Conservation (phyloP, 495 filamentous ascomycete genomes). For the Talaromyces liani region DNA sequence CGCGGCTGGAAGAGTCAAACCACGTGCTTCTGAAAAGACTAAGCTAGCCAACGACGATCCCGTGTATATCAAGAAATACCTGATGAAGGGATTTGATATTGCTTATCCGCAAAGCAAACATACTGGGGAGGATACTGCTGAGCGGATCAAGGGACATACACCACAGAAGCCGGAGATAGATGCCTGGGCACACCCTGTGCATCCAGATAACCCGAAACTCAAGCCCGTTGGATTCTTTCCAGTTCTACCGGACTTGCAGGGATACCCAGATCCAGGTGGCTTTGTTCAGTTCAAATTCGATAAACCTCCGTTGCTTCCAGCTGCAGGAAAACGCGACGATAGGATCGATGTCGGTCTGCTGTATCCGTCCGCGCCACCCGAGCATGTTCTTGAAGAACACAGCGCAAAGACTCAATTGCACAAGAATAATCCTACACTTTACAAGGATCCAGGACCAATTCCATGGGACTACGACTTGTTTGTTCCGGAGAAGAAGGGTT, state of each 20-base stretch:
- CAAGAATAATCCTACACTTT: slow-evolving; percentile 51
- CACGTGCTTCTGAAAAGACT: slow-evolving; percentile 34
- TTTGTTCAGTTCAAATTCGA: slow-evolving; percentile 87
- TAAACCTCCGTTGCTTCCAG: slow-evolving; percentile 63
- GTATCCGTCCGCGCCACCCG: slow-evolving; percentile 51
- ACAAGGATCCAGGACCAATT: slow-evolving; percentile 51
- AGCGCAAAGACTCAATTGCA: slow-evolving; percentile 50
- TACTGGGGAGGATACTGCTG: slow-evolving; percentile 41
- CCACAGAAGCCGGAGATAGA: slow-evolving; percentile 50
- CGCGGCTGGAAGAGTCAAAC: slow-evolving; percentile 31
- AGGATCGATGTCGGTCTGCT: slow-evolving; percentile 77
- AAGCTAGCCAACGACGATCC: slow-evolving; percentile 63
- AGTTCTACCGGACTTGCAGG: slow-evolving; percentile 78
- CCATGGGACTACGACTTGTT: slow-evolving; percentile 78
- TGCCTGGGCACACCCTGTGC: slow-evolving; percentile 67
- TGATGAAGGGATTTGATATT: slow-evolving; percentile 79
- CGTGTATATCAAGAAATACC: slow-evolving; percentile 68
- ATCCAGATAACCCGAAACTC: slow-evolving; percentile 74
- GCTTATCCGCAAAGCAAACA: slow-evolving; percentile 64
- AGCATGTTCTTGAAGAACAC: slow-evolving; percentile 36
- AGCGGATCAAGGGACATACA: slow-evolving; percentile 46
- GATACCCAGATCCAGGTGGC: slow-evolving; percentile 76
- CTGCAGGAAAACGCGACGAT: slow-evolving; percentile 57
- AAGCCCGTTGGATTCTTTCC: slow-evolving; percentile 74
- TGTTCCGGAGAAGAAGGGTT: slow-evolving; percentile 50